phyloP scores from a whole-genome alignment of 2,329 filamentous ascomycete genomes.

The Cercospora beticola region DNA sequence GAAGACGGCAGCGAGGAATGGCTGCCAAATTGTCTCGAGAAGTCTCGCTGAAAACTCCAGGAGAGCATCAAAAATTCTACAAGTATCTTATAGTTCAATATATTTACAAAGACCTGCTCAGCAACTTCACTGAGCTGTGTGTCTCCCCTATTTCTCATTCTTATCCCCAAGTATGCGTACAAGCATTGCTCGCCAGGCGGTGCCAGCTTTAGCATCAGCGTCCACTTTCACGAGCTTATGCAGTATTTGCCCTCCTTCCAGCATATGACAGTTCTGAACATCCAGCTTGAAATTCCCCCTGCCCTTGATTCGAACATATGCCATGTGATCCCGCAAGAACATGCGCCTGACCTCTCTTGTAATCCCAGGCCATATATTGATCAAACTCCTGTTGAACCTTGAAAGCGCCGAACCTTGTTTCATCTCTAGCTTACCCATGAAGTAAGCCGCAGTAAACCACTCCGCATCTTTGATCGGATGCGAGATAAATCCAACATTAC shows the following conservation, averaged over 20 bases:
- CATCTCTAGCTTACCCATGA: slow-evolving; percentile 7
- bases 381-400: slow-evolving; percentile 10
- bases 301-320: slow-evolving; percentile 25
- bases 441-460: slow-evolving; percentile 21
- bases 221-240: slow-evolving; percentile 5
- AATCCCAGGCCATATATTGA: slow-evolving; percentile 20
- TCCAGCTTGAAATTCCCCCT: slow-evolving; percentile 33
- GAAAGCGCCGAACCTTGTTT: neutral
- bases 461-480: slow-evolving; percentile 9
- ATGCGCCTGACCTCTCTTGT: slow-evolving; percentile 28
- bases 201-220: slow-evolving; percentile 1
- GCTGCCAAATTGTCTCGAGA: slow-evolving; percentile 29
- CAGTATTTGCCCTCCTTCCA: slow-evolving; percentile 28
- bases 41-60: slow-evolving; percentile 2
- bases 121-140: neutral
- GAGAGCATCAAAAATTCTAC: neutral
- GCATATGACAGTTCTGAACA: slow-evolving; percentile 29
- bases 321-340: slow-evolving; percentile 33
- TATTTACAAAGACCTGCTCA: slow-evolving; percentile 1
- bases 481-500: slow-evolving; percentile 12
- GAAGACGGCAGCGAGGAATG: slow-evolving; percentile 36
- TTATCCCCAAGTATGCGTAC: slow-evolving; percentile 1
- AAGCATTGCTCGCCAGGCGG: neutral
- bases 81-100: neutral
- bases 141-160: neutral